phyloP scores from a whole-genome alignment of 2,329 filamentous ascomycete genomes.

The Talaromyces sp. region DNA sequence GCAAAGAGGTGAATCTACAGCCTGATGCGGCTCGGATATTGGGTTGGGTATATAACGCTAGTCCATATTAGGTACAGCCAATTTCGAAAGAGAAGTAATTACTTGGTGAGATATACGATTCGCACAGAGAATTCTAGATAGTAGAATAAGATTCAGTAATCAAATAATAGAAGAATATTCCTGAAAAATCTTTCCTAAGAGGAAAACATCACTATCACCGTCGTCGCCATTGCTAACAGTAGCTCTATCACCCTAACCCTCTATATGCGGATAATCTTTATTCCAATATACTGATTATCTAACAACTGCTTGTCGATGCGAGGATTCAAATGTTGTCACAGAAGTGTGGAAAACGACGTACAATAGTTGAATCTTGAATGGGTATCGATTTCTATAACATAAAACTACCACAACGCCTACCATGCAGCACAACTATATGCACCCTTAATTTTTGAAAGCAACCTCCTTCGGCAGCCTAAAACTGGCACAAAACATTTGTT shows the following conservation, averaged over 20 bases:
- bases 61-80: background rate
- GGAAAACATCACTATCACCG: background rate
- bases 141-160: background rate
- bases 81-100: background rate
- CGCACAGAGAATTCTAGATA: background rate
- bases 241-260: background rate
- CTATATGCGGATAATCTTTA: background rate
- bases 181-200: background rate
- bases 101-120: background rate
- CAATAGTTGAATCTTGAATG: background rate
- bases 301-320: too few species aligned
- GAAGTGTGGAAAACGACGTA: too few species aligned
- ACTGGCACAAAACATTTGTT: constrained; percentile 94
- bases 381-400: constrained; percentile 8
- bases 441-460: constrained; percentile 58
- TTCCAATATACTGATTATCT: background rate
- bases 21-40: background rate
- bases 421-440: background rate
- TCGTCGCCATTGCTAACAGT: background rate
- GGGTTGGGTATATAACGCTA: background rate
- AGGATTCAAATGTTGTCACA: too few species aligned
- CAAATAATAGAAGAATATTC: background rate
- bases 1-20: background rate
- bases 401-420: background rate
- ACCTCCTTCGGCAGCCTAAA: constrained; percentile 81